Evolutionary conservation across 805 yeast species (phyloP).

Genomic region (Saccharomyces paradoxus): DNA sequence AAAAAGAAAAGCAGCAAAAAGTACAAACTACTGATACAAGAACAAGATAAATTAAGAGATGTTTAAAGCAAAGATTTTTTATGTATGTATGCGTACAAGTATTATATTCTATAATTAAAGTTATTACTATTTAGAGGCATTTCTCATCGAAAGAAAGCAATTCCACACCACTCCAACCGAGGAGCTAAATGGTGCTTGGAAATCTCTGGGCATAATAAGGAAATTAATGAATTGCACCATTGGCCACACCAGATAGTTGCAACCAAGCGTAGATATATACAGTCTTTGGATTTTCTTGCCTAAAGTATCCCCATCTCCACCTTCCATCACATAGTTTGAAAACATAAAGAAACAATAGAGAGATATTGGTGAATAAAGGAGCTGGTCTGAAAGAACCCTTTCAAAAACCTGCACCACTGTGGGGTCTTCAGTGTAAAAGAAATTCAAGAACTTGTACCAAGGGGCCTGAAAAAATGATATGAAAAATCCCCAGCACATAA

Average conservation of each 20-base stretch:
- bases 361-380: conserved; percentile 81
- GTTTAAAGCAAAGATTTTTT: background rate
- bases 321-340: conserved; percentile 73
- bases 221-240: conserved; percentile 73
- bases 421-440: conserved; percentile 70
- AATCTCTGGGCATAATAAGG: conserved; percentile 54
- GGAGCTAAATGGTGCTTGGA: conserved; percentile 88
- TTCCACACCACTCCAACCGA: conserved; percentile 89
- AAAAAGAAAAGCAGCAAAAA: conserved; percentile 33
- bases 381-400: conserved; percentile 82
- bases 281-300: conserved; percentile 53
- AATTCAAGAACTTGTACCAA: conserved; percentile 81
- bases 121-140: conserved; percentile 36
- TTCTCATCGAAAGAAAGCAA: conserved; percentile 78
- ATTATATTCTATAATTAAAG: background rate
- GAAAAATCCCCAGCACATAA: conserved; percentile 79
- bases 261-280: conserved; percentile 59
- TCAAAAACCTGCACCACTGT: conserved; percentile 77
- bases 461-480: conserved; percentile 77
- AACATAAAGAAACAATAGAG: conserved; percentile 73
- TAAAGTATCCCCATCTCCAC: conserved; percentile 58
- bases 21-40: conserved; percentile 29
- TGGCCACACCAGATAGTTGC: conserved; percentile 74
- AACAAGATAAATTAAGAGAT: conserved; percentile 2
- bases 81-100: background rate